Evolutionary conservation across 768 basidiomycete species (phyloP).

Genomic region (Crassisporium funariophilum): DNA sequence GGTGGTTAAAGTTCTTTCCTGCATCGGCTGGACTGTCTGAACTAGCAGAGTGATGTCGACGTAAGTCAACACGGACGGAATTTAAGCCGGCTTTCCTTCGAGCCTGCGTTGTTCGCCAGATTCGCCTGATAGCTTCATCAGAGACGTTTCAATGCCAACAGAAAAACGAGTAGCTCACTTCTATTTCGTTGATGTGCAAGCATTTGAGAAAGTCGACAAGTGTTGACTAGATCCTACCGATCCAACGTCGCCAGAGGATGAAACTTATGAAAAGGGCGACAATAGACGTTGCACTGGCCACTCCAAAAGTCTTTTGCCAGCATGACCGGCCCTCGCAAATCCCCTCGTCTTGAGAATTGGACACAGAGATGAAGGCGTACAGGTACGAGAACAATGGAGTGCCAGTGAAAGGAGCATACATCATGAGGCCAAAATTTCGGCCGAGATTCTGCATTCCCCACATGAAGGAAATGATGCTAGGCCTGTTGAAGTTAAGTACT

Average conservation of each 20-base stretch:
- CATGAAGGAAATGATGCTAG: constrained; percentile 67
- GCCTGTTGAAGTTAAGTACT: constrained; percentile 46
- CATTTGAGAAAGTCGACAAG: background rate
- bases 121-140: no score
- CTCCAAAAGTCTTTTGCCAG: constrained; percentile 68
- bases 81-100: no score
- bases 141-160: no score
- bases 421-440: constrained; percentile 75
- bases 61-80: no score
- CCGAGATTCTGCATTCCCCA: constrained; percentile 75
- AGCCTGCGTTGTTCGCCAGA: no score
- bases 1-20: no score
- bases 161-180: no score
- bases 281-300: constrained; percentile 44
- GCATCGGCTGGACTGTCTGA: no score
- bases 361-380: constrained; percentile 68
- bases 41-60: no score
- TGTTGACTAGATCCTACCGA: constrained; percentile 46
- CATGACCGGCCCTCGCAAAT: constrained; percentile 63
- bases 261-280: constrained; percentile 46
- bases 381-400: constrained; percentile 79
- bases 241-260: constrained; percentile 68
- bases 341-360: constrained; percentile 42
- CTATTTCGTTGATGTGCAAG: no score
- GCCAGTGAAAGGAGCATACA: constrained; percentile 76